Percentiles rank a stretch among this genome's conserved stretches.
phyloP scores from a whole-genome alignment of 2,329 filamentous ascomycete genomes.

The Exserohilum rostratum region DNA sequence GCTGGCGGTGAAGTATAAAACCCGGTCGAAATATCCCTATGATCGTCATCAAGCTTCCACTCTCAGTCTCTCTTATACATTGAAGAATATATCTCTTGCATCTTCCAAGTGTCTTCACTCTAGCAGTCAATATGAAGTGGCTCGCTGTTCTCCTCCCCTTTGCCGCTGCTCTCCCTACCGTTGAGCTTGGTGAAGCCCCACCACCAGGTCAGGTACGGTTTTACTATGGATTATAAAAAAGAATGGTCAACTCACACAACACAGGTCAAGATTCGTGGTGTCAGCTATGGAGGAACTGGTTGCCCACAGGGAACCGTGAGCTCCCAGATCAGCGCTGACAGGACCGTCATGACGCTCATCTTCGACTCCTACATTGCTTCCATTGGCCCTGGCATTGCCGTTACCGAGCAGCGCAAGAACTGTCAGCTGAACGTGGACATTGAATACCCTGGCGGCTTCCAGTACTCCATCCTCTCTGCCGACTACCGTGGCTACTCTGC shows the following conservation, averaged over 20 bases:
- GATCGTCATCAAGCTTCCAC: slow-evolving; percentile 41
- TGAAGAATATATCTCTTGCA: slow-evolving; percentile 21
- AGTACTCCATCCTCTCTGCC: slow-evolving; percentile 60
- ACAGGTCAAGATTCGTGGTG: slow-evolving; percentile 51
- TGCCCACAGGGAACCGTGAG: slow-evolving; percentile 55
- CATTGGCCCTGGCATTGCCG: slow-evolving; percentile 52
- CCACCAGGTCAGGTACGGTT: slow-evolving; percentile 36
- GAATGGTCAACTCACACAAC: slow-evolving; percentile 18
- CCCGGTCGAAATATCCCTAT: slow-evolving; percentile 30
- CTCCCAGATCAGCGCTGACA: slow-evolving; percentile 52
- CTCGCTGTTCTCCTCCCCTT: slow-evolving; percentile 43
- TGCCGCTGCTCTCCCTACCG: slow-evolving; percentile 29
- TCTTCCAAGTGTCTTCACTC: slow-evolving; percentile 17
- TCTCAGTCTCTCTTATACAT: slow-evolving; percentile 25
- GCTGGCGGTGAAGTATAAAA: slow-evolving; percentile 42
- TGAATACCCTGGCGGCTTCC: slow-evolving; percentile 59
- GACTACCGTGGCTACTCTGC: slow-evolving; percentile 60
- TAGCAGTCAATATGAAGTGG: slow-evolving; percentile 47
- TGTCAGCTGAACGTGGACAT: slow-evolving; percentile 62
- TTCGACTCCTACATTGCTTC: slow-evolving; percentile 60
- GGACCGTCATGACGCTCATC: slow-evolving; percentile 58
- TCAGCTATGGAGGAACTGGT: slow-evolving; percentile 57
- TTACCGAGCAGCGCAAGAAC: slow-evolving; percentile 58
- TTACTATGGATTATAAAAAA: not conserved
- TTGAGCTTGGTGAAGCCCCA: slow-evolving; percentile 35